These are phyloP conservation scores for Termitomyces sp. DNA, from an alignment of 768 basidiomycete genomes.

Conservation along the genomic window DNA sequence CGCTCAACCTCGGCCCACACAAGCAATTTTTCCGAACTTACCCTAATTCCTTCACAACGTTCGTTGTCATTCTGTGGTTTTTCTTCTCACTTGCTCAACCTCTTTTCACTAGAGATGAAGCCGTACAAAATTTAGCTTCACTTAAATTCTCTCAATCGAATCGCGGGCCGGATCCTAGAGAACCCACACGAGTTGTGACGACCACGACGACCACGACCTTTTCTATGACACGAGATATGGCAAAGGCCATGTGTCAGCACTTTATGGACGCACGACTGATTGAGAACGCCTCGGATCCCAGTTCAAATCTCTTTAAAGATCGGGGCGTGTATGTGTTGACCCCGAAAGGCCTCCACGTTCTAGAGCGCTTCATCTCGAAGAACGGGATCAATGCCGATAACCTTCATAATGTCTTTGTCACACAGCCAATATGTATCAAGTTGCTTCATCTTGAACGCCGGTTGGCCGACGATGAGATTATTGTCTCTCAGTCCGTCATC, in stretches of 20 bases:
- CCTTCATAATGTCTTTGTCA: constrained; percentile 80
- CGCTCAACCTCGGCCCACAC: constrained; percentile 80
- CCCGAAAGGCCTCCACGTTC: constrained; percentile 95
- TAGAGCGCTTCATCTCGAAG: constrained; percentile 99
- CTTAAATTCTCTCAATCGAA: constrained; percentile 99
- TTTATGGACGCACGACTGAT: constrained; percentile 99
- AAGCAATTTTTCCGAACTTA: constrained; percentile 96
- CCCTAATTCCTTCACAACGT: constrained; percentile 95
- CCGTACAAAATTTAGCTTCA: constrained; percentile 85
- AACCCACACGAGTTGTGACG: constrained; percentile 95
- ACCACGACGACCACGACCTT: constrained; percentile 99
- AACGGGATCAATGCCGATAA: constrained; percentile 97
- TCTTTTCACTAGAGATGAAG: constrained; percentile 72
- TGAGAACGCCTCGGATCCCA: constrained; percentile 91
- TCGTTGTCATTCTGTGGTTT: constrained; percentile 25
- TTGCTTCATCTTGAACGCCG: constrained; percentile 94
- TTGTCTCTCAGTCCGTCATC: constrained; percentile 89
- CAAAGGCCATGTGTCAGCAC: constrained; percentile 99
- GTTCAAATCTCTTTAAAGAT: constrained; percentile 91
- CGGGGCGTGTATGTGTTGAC: constrained; percentile 94
- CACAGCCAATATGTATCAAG: constrained; percentile 96
- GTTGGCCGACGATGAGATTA: constrained; percentile 92
- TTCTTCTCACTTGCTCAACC: constrained; percentile 8
- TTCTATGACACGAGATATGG: constrained; percentile 99
- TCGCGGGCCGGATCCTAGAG: constrained; percentile 96